A percentile compares a stretch with the other conserved stretches of the same genome.
Conservation (phyloP, 2,329 filamentous ascomycete species). For the Alternaria metachromatica region DNA sequence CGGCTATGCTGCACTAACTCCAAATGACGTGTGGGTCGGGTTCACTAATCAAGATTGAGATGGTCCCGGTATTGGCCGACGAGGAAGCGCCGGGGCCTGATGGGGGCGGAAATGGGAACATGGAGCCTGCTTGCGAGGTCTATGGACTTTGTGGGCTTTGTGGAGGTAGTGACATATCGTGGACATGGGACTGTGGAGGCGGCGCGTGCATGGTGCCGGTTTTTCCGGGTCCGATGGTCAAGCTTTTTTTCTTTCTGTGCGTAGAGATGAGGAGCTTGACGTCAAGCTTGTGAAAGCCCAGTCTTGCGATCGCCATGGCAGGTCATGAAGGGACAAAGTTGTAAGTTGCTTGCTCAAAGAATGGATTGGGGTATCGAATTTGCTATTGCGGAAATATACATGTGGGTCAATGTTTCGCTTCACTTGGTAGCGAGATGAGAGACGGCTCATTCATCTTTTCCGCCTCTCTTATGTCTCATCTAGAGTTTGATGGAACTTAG, state of each 20-base stretch:
- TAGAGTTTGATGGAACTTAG: background rate
- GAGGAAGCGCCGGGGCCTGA: background rate
- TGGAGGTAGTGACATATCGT: background rate
- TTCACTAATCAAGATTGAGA: background rate
- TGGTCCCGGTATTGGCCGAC: background rate
- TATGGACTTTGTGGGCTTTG: background rate
- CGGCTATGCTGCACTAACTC: background rate
- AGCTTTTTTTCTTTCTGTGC: background rate
- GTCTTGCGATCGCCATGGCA: too few relatives aligned
- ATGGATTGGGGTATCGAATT: conserved; percentile 9
- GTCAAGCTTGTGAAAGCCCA: background rate
- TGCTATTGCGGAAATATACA: background rate
- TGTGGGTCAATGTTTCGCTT: background rate
- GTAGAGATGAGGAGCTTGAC: background rate
- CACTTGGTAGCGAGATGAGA: background rate
- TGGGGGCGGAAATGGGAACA: background rate
- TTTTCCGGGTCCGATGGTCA: background rate
- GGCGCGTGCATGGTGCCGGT: background rate
- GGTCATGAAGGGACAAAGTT: too few relatives aligned
- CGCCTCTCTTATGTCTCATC: background rate
- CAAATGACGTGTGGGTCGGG: background rate
- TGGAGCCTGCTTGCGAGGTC: background rate
- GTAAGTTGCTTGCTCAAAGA: background rate
- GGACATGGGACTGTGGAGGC: background rate
- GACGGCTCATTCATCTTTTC: background rate